Base-by-base conservation (phyloP, 164 flowering plant species). In the Tetracentron sinense region DNA sequence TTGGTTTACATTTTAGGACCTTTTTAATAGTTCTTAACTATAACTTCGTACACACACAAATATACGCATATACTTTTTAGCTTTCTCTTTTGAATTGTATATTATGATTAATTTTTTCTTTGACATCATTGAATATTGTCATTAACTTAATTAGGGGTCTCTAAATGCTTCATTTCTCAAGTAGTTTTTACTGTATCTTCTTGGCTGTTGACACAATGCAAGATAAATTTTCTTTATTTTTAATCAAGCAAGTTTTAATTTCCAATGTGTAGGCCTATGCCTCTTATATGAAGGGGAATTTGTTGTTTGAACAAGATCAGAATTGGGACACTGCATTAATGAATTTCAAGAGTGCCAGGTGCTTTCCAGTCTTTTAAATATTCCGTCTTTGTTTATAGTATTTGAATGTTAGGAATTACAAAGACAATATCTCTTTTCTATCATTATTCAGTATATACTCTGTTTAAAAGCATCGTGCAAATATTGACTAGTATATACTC, bases 311-410 rank as follows among this genome's bases (percentile, higher is more conserved):
- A 61, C 92, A 87, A 79, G 99, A 94, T 74, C 78, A 81, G 74
- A 85, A 81, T 66, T 94, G 99, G 99, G 95, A 91, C 29, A 73
- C 80, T 49, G 99, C 99, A 29, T 74, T 94, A 53, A 81, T 62
- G 81, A 76, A 79, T 75, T 94, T 94, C 79, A 86, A 81, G 76
- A 89, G 82, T 81, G 90, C 99, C 73, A 91, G 99, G 99, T 91
- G 63, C 54, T 19, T 63, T 23, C 63, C 56, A 19, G 25, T 64
- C 59, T 59, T 42, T 29, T 49, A 52, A 17, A 20, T 53, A 16
- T 30, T 19, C 7, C 50, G 19, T 38, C 19, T 7, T 33, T 38
- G 5, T 38, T 38, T 38, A 16, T 38, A 8, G 44, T 12, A 8
- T 38, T 7, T 53, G 19, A 8, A 7, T 44, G 49, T 46, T 59